Base-by-base conservation (phyloP, 208 protist species). In the Crithidia fasciculata region DNA sequence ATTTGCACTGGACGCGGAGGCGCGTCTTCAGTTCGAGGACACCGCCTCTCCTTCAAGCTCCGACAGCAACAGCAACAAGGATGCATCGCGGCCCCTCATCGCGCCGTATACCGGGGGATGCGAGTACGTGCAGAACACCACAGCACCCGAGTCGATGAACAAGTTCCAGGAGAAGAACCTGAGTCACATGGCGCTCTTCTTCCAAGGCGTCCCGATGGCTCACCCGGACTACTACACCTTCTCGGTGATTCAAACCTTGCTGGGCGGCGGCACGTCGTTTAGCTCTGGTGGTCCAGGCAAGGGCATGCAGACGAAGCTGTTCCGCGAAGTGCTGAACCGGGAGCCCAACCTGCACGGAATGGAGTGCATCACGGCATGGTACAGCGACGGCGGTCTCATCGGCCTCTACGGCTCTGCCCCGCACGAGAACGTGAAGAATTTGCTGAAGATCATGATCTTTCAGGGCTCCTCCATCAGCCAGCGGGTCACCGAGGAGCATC, bases 101-200 rank as follows among this genome's bases (percentile, higher is more conserved):
- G 60, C 84, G 7, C 89, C 87, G 15, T 95, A 95, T 84, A 92
- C 88, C n/a, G 90, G 93, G 16, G 93, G 93, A 0, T 78, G 73
- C 73, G 81, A 82, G 39, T 69, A 89, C 44, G 69, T 89, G 45
- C 86, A 97, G 70, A 91, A 95, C 80, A 96, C 85, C 2, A 85
- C 83, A 9, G 90, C 92, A n/a, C 94, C 92, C 7, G 90, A 93
- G 71, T 95, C 88, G 63, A 88, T 96, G 83, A 90, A 89, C 74
- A 97, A 97, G 79, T 97, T 97, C 59, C 81, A 94, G 59, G 94
- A 97, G 70, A 94, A 96, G 67, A 96, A 96, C 67, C 76, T 95
- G 28, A 96, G 87, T 49, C 92, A 97, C 81, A 85, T 96, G 39
- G 92, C 79, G 0, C 80, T 97, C 45, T 92, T 96, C 79, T 95